phyloP scores from a whole-genome alignment of 768 basidiomycete genomes.

The Termitomyces sp. region DNA sequence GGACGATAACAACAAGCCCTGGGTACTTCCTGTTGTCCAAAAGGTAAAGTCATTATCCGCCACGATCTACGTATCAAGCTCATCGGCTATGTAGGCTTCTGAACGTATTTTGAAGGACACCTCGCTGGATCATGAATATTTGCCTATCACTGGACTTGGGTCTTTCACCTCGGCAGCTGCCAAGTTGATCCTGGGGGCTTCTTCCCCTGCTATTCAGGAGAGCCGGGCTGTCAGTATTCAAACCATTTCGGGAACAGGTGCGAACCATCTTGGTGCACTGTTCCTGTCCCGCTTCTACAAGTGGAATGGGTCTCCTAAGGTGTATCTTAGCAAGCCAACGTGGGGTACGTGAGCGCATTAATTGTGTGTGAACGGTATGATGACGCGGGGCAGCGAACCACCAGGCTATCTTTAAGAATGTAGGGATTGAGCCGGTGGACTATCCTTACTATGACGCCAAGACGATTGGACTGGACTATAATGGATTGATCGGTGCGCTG shows the following conservation, averaged over 20 bases:
- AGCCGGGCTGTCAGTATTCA: conserved; percentile 77
- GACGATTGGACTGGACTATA: conserved; percentile 84
- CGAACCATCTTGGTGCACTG: conserved; percentile 87
- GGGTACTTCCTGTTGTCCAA: conserved; percentile 89
- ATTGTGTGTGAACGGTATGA: neutral
- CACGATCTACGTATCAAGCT: neutral
- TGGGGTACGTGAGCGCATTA: conserved; percentile 63
- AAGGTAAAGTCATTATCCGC: conserved; percentile 48
- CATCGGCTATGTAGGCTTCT: conserved; percentile 57
- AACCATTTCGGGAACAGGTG: conserved; percentile 95
- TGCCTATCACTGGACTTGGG: conserved; percentile 85
- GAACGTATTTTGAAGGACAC: conserved; percentile 64
- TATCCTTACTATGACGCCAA: conserved; percentile 95
- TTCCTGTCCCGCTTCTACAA: conserved; percentile 84
- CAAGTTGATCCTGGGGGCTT: conserved; percentile 73
- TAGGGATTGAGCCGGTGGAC: conserved; percentile 79
- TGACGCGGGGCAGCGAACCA: conserved; percentile 64
- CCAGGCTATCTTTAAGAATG: conserved; percentile 85
- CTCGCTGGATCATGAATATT: conserved; percentile 85
- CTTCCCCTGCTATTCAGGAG: conserved; percentile 68
- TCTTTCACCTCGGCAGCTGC: conserved; percentile 82
- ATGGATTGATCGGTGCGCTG: conserved; percentile 59
- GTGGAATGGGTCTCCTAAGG: conserved; percentile 59
- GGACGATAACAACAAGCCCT: conserved; percentile 83
- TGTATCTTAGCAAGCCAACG: conserved; percentile 90